Evolutionary conservation across 1,284 basidiomycete species (phyloP).

Genomic region (Psilocybe mexicana): DNA sequence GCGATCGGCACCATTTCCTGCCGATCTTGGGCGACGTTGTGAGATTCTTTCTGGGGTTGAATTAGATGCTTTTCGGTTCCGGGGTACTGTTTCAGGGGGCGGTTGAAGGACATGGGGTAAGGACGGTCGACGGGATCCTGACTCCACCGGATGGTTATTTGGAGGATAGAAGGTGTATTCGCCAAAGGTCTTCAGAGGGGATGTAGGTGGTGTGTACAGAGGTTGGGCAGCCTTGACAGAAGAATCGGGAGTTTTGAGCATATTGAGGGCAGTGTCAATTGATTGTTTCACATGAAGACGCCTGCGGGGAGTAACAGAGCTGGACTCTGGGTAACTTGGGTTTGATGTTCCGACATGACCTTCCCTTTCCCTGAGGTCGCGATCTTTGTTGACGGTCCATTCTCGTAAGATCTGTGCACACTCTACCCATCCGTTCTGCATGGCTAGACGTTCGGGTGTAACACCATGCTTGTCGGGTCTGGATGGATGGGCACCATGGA

Average conservation of each 20-base stretch:
- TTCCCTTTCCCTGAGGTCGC: slow-evolving; percentile 51
- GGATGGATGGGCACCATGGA: slow-evolving; percentile 77
- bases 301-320: slow-evolving; percentile 32
- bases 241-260: slow-evolving; percentile 47
- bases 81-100: slow-evolving; percentile 24
- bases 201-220: slow-evolving; percentile 37
- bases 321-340: slow-evolving; percentile 27
- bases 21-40: slow-evolving; percentile 55
- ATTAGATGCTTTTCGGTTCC: slow-evolving; percentile 30
- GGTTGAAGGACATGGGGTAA: slow-evolving; percentile 42
- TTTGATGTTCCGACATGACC: slow-evolving; percentile 15
- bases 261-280: slow-evolving; percentile 61
- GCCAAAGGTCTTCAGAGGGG: slow-evolving; percentile 39
- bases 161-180: slow-evolving; percentile 39
- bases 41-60: slow-evolving; percentile 24
- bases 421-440: slow-evolving; percentile 64
- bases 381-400: slow-evolving; percentile 61
- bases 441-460: slow-evolving; percentile 75
- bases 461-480: slow-evolving; percentile 85
- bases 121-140: slow-evolving; percentile 42
- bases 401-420: slow-evolving; percentile 59
- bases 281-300: slow-evolving; percentile 61
- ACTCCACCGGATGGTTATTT: slow-evolving; percentile 29
- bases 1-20: slow-evolving; percentile 53
- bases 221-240: slow-evolving; percentile 27